These are phyloP conservation scores for Cordyceps fumosorosea DNA, from an alignment of 2,329 filamentous ascomycete genomes.

Conservation along the genomic window DNA sequence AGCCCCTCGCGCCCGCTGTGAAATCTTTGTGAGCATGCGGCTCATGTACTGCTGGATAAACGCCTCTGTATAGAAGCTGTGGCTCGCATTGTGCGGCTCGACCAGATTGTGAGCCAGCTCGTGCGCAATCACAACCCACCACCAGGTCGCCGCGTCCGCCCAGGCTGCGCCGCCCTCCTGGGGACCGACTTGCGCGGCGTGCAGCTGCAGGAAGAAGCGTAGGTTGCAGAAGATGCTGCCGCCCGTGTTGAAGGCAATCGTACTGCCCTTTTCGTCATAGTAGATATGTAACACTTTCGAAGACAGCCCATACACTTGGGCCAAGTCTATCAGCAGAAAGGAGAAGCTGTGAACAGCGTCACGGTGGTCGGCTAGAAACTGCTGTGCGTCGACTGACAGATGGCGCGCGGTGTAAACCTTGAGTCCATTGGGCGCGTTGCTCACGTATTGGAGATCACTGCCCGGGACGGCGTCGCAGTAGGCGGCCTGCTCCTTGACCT, in stretches of 20 bases:
- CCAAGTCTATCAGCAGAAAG: slow-evolving; percentile 60
- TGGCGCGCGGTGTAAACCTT: slow-evolving; percentile 63
- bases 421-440: slow-evolving; percentile 65
- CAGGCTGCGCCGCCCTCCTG: slow-evolving; percentile 36
- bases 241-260: slow-evolving; percentile 86
- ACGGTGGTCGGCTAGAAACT: slow-evolving; percentile 57
- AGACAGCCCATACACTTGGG: slow-evolving; percentile 64
- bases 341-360: slow-evolving; percentile 63
- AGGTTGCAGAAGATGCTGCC: slow-evolving; percentile 94
- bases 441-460: slow-evolving; percentile 65
- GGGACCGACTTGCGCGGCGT: slow-evolving; percentile 44
- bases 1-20: slow-evolving; percentile 7
- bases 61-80: slow-evolving; percentile 80
- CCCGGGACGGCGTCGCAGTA: slow-evolving; percentile 78
- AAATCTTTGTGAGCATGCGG: slow-evolving; percentile 55
- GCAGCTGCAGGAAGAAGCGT: slow-evolving; percentile 76
- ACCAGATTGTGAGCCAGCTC: slow-evolving; percentile 95
- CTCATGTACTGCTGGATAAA: slow-evolving; percentile 73
- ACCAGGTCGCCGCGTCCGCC: slow-evolving; percentile 71
- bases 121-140: slow-evolving; percentile 94
- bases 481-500: slow-evolving; percentile 73
- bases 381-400: slow-evolving; percentile 36
- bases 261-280: slow-evolving; percentile 69
- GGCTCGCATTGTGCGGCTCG: slow-evolving; percentile 65
- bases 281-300: slow-evolving; percentile 73